Conservation (phyloP, 192 early-diverging fungal genomes). For the Coemansia sp. region DNA sequence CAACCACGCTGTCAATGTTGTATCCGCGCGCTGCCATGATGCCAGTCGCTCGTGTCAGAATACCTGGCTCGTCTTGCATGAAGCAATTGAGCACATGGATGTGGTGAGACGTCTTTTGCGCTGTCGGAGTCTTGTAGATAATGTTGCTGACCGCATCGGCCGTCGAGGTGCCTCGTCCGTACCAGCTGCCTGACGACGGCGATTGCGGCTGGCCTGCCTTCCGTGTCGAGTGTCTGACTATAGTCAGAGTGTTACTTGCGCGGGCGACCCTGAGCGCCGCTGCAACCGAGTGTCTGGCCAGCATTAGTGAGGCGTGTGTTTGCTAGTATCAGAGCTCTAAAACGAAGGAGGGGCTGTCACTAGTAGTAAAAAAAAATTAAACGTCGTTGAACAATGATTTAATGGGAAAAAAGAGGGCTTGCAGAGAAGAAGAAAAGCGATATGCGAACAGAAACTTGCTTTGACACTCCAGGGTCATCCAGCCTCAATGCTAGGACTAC, state of each 20-base stretch:
- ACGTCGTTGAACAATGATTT: background rate
- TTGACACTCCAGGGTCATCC: background rate
- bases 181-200: conserved; percentile 8
- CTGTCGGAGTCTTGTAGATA: conserved; percentile 57
- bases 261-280: conserved; percentile 22
- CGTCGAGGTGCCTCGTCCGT: conserved; percentile 36
- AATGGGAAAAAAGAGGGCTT: background rate
- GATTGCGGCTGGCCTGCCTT: conserved; percentile 12
- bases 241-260: conserved; percentile 11
- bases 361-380: background rate
- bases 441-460: background rate
- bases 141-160: conserved; percentile 53
- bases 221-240: conserved; percentile 12
- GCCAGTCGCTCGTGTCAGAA: conserved; percentile 77
- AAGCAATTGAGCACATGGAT: conserved; percentile 91
- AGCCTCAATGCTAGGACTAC: background rate
- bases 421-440: conserved; percentile 1
- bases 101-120: conserved; percentile 52
- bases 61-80: conserved; percentile 88
- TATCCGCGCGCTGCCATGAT: conserved; percentile 93
- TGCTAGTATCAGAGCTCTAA: background rate
- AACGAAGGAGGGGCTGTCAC: background rate
- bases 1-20: conserved; percentile 97
- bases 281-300: conserved; percentile 23
- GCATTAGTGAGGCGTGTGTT: conserved; percentile 9